A percentile compares a stretch with the other conserved stretches of the same genome.
Evolutionary conservation across 768 basidiomycete species (phyloP).

Genomic region (Suillus bovinus): DNA sequence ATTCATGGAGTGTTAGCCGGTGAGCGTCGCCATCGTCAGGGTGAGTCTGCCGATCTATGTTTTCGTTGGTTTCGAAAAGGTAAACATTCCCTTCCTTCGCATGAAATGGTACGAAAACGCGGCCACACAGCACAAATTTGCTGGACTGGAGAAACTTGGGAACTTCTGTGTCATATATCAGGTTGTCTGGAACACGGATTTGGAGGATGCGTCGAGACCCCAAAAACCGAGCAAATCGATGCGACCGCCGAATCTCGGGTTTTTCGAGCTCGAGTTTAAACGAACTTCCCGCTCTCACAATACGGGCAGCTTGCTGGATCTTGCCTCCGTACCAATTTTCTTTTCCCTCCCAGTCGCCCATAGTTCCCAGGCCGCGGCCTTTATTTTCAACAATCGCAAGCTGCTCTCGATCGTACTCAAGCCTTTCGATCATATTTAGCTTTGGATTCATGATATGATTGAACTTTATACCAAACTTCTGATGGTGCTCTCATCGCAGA

Average conservation of each 20-base stretch:
- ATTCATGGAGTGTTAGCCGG: slow-evolving; percentile 47
- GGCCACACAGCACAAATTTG: slow-evolving; percentile 64
- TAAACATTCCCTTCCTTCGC: slow-evolving; percentile 65
- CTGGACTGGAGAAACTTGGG: slow-evolving; percentile 37
- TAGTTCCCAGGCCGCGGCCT: slow-evolving; percentile 61
- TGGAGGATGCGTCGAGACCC: slow-evolving; percentile 67
- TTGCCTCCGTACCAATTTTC: slow-evolving; percentile 68
- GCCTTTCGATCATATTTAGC: slow-evolving; percentile 26
- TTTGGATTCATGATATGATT: background rate
- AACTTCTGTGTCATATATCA: slow-evolving; percentile 27
- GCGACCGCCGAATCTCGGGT: slow-evolving; percentile 59
- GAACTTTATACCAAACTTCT: slow-evolving; percentile 24
- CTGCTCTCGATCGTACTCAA: slow-evolving; percentile 66
- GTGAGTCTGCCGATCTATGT: slow-evolving; percentile 41
- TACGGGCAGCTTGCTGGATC: slow-evolving; percentile 56
- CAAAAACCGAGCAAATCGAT: slow-evolving; percentile 63
- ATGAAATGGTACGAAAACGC: slow-evolving; percentile 61
- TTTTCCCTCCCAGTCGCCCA: slow-evolving; percentile 51
- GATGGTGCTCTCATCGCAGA: background rate
- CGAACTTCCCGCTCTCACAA: slow-evolving; percentile 27
- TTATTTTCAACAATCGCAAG: slow-evolving; percentile 54
- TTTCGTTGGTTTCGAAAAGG: slow-evolving; percentile 56
- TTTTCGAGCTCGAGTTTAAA: slow-evolving; percentile 50
- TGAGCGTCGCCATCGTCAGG: slow-evolving; percentile 46
- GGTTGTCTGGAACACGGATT: slow-evolving; percentile 45